Evolutionary conservation across 208 protist species (phyloP).

Genomic region (Acanthamoeba castellanii): DNA sequence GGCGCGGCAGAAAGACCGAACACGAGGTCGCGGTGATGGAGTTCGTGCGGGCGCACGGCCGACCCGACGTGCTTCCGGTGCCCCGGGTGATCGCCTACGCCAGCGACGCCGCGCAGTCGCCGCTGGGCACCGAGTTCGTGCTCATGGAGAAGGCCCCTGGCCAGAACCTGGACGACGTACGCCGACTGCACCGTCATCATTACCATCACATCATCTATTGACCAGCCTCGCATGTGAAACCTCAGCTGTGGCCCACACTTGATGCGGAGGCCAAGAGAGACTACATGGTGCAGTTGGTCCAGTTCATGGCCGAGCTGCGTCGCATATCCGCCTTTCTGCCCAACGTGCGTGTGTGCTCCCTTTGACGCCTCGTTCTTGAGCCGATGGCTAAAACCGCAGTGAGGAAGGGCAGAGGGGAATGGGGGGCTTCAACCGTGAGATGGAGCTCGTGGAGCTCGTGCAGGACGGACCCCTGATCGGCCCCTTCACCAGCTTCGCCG

Average conservation of each 20-base stretch:
- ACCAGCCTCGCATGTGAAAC: background rate
- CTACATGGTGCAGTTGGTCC: background rate
- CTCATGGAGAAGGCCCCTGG: background rate
- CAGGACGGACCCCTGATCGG: background rate
- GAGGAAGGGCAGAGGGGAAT: background rate
- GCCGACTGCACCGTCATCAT: too few relatives aligned
- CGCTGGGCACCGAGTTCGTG: background rate
- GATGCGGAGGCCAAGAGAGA: background rate
- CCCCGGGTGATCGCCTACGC: background rate
- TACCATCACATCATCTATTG: background rate
- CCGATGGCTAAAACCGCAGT: too few relatives aligned
- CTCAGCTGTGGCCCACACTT: background rate
- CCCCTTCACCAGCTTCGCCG: background rate
- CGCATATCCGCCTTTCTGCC: background rate
- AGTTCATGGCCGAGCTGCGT: background rate
- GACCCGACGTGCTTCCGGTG: background rate
- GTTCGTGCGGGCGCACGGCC: background rate
- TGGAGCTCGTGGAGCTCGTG: background rate
- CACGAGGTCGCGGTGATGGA: constrained; percentile 1
- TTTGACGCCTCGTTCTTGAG: too few relatives aligned
- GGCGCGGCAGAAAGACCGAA: background rate
- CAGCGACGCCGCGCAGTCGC: background rate
- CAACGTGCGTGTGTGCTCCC: background rate
- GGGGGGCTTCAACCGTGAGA: background rate
- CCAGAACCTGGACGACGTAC: background rate